Conservation (phyloP, 495 filamentous ascomycete genomes). For the Penicillium maclennaniae region DNA sequence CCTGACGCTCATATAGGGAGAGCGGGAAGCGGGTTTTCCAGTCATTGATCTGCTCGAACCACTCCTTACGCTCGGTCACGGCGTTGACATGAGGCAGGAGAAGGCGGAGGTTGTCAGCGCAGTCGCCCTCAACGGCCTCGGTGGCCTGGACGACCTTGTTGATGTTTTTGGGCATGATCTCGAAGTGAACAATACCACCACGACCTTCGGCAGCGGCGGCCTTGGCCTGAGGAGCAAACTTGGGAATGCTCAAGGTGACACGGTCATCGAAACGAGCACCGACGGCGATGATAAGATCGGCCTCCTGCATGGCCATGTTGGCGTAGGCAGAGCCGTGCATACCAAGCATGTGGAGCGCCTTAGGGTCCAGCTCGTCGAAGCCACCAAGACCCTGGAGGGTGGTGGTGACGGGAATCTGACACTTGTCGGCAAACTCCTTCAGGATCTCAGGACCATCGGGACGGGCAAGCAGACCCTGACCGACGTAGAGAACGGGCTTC, state of each 20-base stretch:
- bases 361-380: slow-evolving; percentile 56
- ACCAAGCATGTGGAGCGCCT: slow-evolving; percentile 61
- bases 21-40: slow-evolving; percentile 89
- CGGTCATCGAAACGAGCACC: slow-evolving; percentile 65
- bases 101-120: slow-evolving; percentile 60
- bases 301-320: slow-evolving; percentile 64
- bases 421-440: slow-evolving; percentile 55
- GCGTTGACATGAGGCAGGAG: slow-evolving; percentile 67
- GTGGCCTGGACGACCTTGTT: slow-evolving; percentile 63
- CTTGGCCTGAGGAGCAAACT: slow-evolving; percentile 56
- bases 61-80: slow-evolving; percentile 65
- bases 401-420: slow-evolving; percentile 58
- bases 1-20: slow-evolving; percentile 66
- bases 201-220: slow-evolving; percentile 53
- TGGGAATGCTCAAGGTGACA: slow-evolving; percentile 50
- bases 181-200: slow-evolving; percentile 62
- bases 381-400: slow-evolving; percentile 63
- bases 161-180: slow-evolving; percentile 63
- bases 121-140: slow-evolving; percentile 60
- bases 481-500: slow-evolving; percentile 60
- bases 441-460: slow-evolving; percentile 53
- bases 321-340: slow-evolving; percentile 65
- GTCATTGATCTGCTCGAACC: slow-evolving; percentile 82
- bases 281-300: slow-evolving; percentile 59
- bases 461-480: slow-evolving; percentile 52